Percentiles rank a stretch among this genome's conserved stretches.
Evolutionary conservation across 2,329 filamentous ascomycete species (phyloP).

Genomic region (Ophiocordyceps robertsii): DNA sequence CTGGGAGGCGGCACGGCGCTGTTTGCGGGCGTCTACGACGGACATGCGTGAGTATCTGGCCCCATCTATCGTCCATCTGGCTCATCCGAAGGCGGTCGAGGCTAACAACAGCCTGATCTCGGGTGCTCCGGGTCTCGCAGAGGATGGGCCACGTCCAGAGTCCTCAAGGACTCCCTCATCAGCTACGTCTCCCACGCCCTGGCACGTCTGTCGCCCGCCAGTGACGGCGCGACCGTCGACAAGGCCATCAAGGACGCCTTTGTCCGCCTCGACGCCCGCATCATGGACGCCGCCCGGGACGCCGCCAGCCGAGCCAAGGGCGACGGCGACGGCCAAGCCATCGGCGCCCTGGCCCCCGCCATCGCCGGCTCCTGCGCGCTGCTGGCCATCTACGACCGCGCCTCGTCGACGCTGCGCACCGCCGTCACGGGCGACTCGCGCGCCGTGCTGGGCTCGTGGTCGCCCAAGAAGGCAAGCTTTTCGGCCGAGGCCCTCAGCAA

Average conservation of each 20-base stretch:
- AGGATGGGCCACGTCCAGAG: constrained; percentile 26
- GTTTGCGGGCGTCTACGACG: constrained; percentile 31
- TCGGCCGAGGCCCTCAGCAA: constrained; percentile 39
- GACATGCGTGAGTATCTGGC: constrained; percentile 27
- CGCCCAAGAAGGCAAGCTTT: constrained; percentile 29
- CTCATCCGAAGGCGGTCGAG: neutral
- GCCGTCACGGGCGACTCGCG: constrained; percentile 57
- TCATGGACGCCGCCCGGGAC: constrained; percentile 26
- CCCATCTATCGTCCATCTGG: neutral
- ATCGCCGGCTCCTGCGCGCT: constrained; percentile 48
- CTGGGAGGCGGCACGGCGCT: constrained; percentile 13
- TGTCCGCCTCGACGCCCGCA: constrained; percentile 40
- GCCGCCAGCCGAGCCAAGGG: constrained; percentile 14
- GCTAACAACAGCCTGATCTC: neutral
- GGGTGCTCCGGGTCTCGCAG: constrained; percentile 5
- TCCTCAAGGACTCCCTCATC: constrained; percentile 27
- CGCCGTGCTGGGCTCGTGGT: constrained; percentile 44
- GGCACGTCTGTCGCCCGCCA: constrained; percentile 11
- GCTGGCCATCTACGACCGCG: constrained; percentile 46
- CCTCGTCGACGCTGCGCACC: constrained; percentile 38
- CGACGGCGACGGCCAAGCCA: constrained; percentile 13
- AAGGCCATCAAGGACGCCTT: constrained; percentile 45
- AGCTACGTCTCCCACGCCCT: constrained; percentile 25
- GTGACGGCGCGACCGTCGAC: constrained; percentile 33
- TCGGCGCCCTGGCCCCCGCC: constrained; percentile 20